Base-by-base conservation (phyloP, 176 grass and related monocot genomes). In the Hordeum vulgare region DNA sequence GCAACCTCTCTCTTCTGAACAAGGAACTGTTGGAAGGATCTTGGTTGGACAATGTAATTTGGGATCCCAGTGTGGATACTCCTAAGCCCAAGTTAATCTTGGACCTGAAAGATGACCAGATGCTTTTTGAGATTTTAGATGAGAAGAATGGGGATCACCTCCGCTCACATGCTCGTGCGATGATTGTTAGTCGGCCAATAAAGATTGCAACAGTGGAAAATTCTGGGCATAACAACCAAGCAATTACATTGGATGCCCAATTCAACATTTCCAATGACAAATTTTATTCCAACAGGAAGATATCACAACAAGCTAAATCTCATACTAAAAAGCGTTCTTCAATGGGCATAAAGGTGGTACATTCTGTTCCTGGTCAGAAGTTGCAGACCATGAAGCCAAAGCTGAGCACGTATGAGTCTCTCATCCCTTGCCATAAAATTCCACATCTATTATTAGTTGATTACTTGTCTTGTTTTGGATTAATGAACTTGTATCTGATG, bases 191-290 rank as follows among this genome's bases (percentile, higher is more conserved):
- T 83, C 93, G 64, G 60, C 71, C 92, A 41, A 81, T 78, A 36
- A 87, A 90, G 62, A 88, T 89, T 91, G 91, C 76, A 72, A 33
- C 68, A 47, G 87, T 75, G 44, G 87, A 93, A 60, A 89, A 88
- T 81, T 56, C 87, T 71, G 91, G 90, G 66, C 74, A 78, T 88
- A 74, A 84, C 58, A 83, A 73, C 79, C 91, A 93, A 61, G 73
- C 82, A 75, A 66, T 85, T 83, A 25, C 81, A 85, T 86, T 81
- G 74, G 80, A 72, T 84, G 66, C 82, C 35, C 84, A 64, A 74
- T 98, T 98, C 74, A 91, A 98, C 79, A 95, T 98, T 54, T 98
- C 96, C 68, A 98, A 98, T 60, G 96, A 98, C 79, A 95, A 91
- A 76, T 98, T 91, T 85, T 98, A 98, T 90, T 89, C 96, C 68